A percentile compares a stretch with the other conserved stretches of the same genome.
phyloP scores from a whole-genome alignment of 2,329 filamentous ascomycete genomes.

The Hortaea werneckii region DNA sequence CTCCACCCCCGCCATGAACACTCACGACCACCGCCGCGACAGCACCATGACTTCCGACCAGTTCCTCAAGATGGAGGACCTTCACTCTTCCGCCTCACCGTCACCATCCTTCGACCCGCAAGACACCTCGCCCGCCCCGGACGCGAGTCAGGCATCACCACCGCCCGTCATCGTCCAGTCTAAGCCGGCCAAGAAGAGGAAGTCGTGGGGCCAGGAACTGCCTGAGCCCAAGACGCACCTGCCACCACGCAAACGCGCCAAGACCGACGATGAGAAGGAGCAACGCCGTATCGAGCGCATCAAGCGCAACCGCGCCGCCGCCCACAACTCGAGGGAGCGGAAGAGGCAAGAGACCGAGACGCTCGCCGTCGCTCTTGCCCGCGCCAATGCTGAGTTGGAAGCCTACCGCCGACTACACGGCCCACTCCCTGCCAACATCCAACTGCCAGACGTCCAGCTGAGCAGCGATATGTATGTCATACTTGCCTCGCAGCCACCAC shows the following conservation, averaged over 20 bases:
- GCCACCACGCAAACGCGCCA: constrained; percentile 90
- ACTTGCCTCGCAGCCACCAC: no score
- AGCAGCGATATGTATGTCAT: constrained; percentile 13
- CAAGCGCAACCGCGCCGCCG: constrained; percentile 87
- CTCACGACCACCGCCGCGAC: background rate
- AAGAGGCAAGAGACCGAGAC: constrained; percentile 86
- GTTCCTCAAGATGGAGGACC: constrained; percentile 6
- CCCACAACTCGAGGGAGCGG: constrained; percentile 90
- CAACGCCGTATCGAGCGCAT: constrained; percentile 95
- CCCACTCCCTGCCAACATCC: constrained; percentile 21
- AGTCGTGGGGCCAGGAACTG: constrained; percentile 96
- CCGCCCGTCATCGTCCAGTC: constrained; percentile 22
- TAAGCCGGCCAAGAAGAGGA: constrained; percentile 42
- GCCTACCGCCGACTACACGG: constrained; percentile 23
- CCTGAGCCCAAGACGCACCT: constrained; percentile 95
- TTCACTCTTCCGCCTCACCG: constrained; percentile 3
- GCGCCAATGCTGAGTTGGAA: constrained; percentile 21
- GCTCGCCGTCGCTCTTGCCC: constrained; percentile 45
- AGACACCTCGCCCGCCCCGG: background rate
- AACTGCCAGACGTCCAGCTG: constrained; percentile 24
- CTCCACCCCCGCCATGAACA: background rate
- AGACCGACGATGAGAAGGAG: constrained; percentile 98
- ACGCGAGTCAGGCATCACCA: constrained; percentile 5
- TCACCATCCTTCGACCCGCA: constrained; percentile 1
- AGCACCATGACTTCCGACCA: constrained; percentile 4